These are phyloP conservation scores for Linnemannia zychae DNA, from an alignment of 192 early-diverging fungal genomes.

Conservation along the genomic window DNA sequence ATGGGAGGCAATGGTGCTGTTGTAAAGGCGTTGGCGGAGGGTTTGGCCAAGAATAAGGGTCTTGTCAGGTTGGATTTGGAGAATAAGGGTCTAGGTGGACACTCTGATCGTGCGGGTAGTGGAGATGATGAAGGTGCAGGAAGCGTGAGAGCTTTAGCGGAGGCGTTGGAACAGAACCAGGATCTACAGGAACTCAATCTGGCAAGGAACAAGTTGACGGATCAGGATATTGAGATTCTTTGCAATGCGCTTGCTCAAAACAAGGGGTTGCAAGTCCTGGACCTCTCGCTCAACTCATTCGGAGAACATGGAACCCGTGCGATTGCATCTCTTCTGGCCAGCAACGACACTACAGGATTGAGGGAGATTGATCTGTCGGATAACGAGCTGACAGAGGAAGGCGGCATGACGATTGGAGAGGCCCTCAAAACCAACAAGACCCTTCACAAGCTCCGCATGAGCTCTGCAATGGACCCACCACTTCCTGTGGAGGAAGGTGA, in stretches of 20 bases:
- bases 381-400: constrained; percentile 59
- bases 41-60: constrained; percentile 60
- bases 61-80: constrained; percentile 64
- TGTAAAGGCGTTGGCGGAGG: constrained; percentile 55
- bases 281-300: constrained; percentile 60
- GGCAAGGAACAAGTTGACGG: constrained; percentile 60
- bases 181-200: constrained; percentile 55
- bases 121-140: constrained; percentile 18
- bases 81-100: constrained; percentile 62
- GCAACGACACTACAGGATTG: constrained; percentile 10
- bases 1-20: constrained; percentile 47
- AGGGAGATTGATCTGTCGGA: constrained; percentile 63
- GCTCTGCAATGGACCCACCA: constrained; percentile 48
- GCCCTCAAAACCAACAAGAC: constrained; percentile 51
- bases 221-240: constrained; percentile 44
- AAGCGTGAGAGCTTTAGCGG: constrained; percentile 11
- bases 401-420: constrained; percentile 46
- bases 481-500: constrained; percentile 39
- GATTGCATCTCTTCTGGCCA: constrained; percentile 35
- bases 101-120: not conserved
- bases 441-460: constrained; percentile 55
- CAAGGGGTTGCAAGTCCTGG: constrained; percentile 35
- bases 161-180: constrained; percentile 39
- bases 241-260: constrained; percentile 27
- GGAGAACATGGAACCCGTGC: constrained; percentile 34